Base-by-base conservation (phyloP, 768 basidiomycete species). In the Kockovaella imperatae region DNA sequence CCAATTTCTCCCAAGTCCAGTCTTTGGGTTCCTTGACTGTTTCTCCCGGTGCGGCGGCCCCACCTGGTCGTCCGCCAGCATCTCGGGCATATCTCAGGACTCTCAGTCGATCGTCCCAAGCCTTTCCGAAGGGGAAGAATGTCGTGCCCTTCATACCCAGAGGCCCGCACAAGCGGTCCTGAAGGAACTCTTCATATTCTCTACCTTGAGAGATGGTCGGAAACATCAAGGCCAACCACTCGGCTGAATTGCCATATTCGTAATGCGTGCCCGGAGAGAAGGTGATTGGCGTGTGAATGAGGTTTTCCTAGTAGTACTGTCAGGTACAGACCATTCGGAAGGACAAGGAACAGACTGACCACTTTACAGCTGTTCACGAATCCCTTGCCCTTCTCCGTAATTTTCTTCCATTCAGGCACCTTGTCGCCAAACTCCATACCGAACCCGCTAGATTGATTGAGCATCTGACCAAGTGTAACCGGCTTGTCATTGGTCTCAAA, bases 321-420 rank as follows among this genome's bases (percentile, higher is more conserved):
- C n/a, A n/a, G n/a, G 43, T 25, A 18, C 41, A 5, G 23, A 24
- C 21, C 8, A 8, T 14, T 39, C 38, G 17, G 24, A 29, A 23
- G 35, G 23, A 52, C 14, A 23, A n/a, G 2, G 11, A 13, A 17
- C 15, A 4, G 10, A 52, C 60, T 35, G 38, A 56, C 58, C 34
- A 55, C 35, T 47, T 68, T 60, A 47, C 66, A 64, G n/a, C 42
- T 47, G 39, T 68, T 68, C 29, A 64, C 63, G 30, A 56, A 64
- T 3, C 66, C 63, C 23, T 35, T 50, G 10, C 56, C 62, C 20
- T 47, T 54, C 5, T 39, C 40, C 17, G 43, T 47, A 7, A 23
- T 43, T 45, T 41, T 50, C 38, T 62, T 62, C 60, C 60, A 64
- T 0, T 34, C 47, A n/a, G 41, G 44, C 2, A 68, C 56, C 7